Conservation (phyloP, 176 grass and related monocot genomes). For the Miscanthus lutarioriparius region DNA sequence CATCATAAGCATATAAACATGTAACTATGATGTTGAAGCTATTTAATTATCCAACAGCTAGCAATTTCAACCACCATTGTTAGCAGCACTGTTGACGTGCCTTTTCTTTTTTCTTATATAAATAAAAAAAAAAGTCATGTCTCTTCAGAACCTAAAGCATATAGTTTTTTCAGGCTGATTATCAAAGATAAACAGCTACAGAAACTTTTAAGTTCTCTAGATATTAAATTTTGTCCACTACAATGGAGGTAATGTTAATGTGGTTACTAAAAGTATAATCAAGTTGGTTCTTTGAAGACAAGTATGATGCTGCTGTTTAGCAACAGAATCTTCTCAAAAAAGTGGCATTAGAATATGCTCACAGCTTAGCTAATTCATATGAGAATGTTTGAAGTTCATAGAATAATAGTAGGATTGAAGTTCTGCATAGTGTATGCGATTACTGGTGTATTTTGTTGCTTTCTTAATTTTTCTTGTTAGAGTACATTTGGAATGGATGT, state of each 20-base stretch:
- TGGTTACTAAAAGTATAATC: not conserved
- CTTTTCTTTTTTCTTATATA: not conserved
- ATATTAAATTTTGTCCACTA: constrained; percentile 1
- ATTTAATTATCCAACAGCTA: not conserved
- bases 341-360: not conserved
- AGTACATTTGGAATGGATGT: not conserved
- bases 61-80: not conserved
- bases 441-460: not conserved
- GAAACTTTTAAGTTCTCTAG: not conserved
- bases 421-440: not conserved
- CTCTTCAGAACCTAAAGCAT: not conserved
- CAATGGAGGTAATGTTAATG: not conserved
- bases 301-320: not conserved
- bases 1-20: not conserved
- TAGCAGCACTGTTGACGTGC: not conserved
- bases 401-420: not conserved
- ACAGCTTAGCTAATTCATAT: not conserved
- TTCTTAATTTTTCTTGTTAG: not conserved
- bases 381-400: not conserved
- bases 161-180: not conserved
- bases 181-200: not conserved
- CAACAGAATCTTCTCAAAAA: not conserved
- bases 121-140: not conserved
- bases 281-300: not conserved
- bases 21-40: not conserved